A percentile compares a stretch with the other conserved stretches of the same genome.
Conservation (phyloP, 225 moss, liverwort and hornwort species). For the Physcomitrellopsis africana region DNA sequence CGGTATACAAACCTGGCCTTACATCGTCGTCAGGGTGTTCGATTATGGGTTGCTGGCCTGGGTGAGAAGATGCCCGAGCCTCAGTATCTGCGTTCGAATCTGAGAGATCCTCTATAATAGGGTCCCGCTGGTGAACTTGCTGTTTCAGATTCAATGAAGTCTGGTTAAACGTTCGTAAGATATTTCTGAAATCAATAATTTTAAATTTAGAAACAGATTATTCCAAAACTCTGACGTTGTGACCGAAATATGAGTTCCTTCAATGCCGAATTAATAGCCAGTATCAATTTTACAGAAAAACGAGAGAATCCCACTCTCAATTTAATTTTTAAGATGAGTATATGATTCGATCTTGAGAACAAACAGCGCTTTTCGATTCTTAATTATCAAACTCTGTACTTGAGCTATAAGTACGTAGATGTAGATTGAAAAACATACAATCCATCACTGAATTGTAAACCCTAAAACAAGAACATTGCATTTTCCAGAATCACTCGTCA, state of each 20-base stretch:
- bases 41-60: slow-evolving; percentile 59
- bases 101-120: slow-evolving; percentile 58
- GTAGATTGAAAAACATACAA: no score
- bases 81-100: slow-evolving; percentile 45
- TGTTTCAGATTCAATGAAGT: slow-evolving; percentile 22
- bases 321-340: no score
- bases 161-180: slow-evolving; percentile 3
- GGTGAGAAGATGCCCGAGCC: slow-evolving; percentile 39
- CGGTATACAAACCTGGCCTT: slow-evolving; percentile 56
- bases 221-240: no score
- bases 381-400: no score
- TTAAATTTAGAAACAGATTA: not conserved
- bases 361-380: no score
- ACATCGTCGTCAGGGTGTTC: slow-evolving; percentile 70
- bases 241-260: no score
- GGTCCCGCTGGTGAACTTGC: slow-evolving; percentile 56
- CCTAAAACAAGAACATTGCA: no score
- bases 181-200: not conserved
- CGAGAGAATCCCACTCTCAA: no score
- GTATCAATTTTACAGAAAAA: not conserved
- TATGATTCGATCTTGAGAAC: no score
- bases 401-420: no score
- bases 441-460: no score
- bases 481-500: no score
- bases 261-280: not conserved